Evolutionary conservation across 148 eudicot genomes (phyloP).

Genomic region (Fagopyrum tataricum): DNA sequence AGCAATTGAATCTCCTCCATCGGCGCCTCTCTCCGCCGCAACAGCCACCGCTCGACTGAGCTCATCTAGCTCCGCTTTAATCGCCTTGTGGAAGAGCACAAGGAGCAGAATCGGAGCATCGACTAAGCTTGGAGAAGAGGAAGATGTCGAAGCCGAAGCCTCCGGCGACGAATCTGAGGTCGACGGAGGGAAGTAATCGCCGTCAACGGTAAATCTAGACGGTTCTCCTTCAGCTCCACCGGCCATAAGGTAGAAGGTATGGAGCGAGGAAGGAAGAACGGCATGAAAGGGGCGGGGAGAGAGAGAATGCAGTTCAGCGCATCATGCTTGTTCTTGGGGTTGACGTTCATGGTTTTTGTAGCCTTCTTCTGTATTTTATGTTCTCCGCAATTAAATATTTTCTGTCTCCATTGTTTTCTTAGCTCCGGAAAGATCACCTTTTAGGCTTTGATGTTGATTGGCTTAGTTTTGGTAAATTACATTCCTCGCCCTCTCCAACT

Average conservation of each 20-base stretch:
- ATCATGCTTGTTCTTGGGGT: conserved; percentile 6
- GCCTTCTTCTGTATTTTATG: conserved; percentile 1
- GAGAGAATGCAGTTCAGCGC: conserved; percentile 13
- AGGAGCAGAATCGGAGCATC: conserved; percentile 56
- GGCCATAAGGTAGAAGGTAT: conserved; percentile 17
- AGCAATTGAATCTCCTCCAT: conserved; percentile 22
- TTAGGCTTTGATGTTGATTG: background rate
- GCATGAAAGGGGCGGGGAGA: conserved; percentile 23
- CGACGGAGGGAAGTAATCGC: conserved; percentile 11
- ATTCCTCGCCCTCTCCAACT: background rate
- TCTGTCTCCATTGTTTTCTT: conserved; percentile 5
- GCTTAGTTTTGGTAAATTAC: conserved; percentile 4
- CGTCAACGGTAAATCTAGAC: conserved; percentile 11
- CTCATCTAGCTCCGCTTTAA: conserved; percentile 46
- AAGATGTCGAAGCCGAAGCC: conserved; percentile 7
- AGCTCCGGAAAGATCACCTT: background rate
- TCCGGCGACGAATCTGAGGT: conserved; percentile 7
- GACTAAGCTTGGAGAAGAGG: conserved; percentile 10
- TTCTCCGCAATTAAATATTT: background rate
- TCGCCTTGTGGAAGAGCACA: conserved; percentile 51
- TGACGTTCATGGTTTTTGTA: conserved; percentile 14
- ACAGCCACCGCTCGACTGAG: conserved; percentile 33
- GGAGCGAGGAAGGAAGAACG: conserved; percentile 22
- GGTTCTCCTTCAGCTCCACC: conserved; percentile 31
- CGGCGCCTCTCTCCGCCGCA: conserved; percentile 23